Evolutionary conservation across 2,329 filamentous ascomycete species (phyloP).

Genomic region (Coniella vitis): DNA sequence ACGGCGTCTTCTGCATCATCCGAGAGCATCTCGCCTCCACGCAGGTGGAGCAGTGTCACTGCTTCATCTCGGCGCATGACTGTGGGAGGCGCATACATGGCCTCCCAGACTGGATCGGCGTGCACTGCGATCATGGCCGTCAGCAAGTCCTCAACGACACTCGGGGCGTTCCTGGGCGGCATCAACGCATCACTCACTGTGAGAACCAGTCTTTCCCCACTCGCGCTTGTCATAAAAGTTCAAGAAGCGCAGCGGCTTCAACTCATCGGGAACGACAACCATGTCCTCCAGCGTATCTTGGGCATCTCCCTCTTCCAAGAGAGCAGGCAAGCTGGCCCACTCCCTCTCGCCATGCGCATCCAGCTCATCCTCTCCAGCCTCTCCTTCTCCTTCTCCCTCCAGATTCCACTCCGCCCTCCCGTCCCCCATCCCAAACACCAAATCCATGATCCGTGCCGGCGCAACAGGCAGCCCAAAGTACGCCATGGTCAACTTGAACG

Average conservation of each 20-base stretch:
- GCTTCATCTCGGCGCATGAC: not conserved
- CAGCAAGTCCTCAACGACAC: not conserved
- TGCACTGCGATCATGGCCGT: constrained; percentile 2
- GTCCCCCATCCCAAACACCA: constrained; percentile 3
- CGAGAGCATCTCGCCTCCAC: not conserved
- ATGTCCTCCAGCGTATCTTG: constrained; percentile 17
- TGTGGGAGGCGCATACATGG: constrained; percentile 9
- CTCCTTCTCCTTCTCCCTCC: no score
- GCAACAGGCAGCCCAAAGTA: constrained; percentile 41
- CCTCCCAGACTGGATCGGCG: constrained; percentile 10
- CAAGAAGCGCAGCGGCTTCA: constrained; percentile 15
- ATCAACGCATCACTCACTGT: no score
- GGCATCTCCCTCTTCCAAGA: constrained; percentile 14
- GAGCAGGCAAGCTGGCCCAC: constrained; percentile 8
- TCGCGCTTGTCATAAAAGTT: constrained; percentile 14
- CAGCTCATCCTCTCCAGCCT: no score
- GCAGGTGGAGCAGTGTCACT: not conserved
- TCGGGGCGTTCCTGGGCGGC: no score
- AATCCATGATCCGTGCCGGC: constrained; percentile 28
- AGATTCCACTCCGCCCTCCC: no score
- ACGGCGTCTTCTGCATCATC: not conserved
- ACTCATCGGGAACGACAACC: constrained; percentile 8
- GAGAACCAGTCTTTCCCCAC: constrained; percentile 11
- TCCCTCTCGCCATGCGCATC: not conserved
- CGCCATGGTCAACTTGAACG: constrained; percentile 38